Base-by-base conservation (phyloP, 2,329 filamentous ascomycete species). In the Alternaria arborescens region DNA sequence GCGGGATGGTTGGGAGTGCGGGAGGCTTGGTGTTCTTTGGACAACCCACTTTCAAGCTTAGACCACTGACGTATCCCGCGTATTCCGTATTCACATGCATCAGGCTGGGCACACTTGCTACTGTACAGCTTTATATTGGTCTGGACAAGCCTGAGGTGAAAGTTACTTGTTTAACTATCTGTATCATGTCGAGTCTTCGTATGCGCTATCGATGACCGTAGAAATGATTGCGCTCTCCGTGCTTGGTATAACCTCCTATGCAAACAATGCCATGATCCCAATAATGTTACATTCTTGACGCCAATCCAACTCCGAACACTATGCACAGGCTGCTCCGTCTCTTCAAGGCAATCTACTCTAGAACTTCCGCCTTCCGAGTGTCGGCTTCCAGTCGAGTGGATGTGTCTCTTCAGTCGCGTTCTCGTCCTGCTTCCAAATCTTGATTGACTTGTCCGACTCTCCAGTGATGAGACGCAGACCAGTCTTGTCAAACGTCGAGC, bases 371-470 rank as follows among this genome's bases (percentile, higher is more conserved):
- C 91, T 85, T 16, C 89, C 89, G 56, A 97, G 78, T 1, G 88
- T 92, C 22, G 94, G 94, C 73, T 91, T 93, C 95, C 95, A 99
- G 44, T 96, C 90, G 43, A 99, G 79, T 3, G 95, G 95, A 80
- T 98, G 93, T 2, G 91, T 91, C 78, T 98, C 93, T 38, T 91
- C 91, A 0, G 94, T 97, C 18, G 95, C 95, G 54, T 90, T 87
- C 47, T 96, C 92, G 77, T 99, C 95, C 69, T 90, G 91, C 79
- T 94, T 96, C 95, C 95, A 99, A 59, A 99, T 88, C 86, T 99
- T 98, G 78, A 97, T 89, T 11, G 66, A 73, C 85, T 99, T 99
- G 78, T 99, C 95, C 6, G 93, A 92, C 81, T 99, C 95, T 46
- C 96, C 96, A 20, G 91, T 94, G 65, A 99, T 97, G 70, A 99